Evolutionary conservation across 208 protist species (phyloP).

Genomic region (Wallacemonas sp.): DNA sequence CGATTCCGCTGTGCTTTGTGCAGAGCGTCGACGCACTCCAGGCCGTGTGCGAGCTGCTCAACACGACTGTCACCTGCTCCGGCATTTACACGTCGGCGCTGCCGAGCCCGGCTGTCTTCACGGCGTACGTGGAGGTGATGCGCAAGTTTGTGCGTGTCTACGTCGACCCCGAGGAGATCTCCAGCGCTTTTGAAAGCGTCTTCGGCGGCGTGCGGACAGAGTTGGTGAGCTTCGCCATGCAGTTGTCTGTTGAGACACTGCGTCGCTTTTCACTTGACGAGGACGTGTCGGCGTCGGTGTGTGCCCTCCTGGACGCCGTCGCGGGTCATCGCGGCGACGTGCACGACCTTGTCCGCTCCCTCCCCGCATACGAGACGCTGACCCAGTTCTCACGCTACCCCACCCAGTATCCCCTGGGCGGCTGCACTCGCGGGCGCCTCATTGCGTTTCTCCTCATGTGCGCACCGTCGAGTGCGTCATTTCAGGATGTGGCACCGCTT

Average conservation of each 20-base stretch:
- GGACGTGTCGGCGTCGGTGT: slow-evolving; percentile 43
- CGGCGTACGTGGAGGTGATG: slow-evolving; percentile 55
- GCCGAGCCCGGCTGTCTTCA: slow-evolving; percentile 60
- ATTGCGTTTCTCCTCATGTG: slow-evolving; percentile 50
- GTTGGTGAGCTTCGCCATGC: slow-evolving; percentile 47
- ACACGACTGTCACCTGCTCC: neutral
- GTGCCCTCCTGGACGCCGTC: slow-evolving; percentile 55
- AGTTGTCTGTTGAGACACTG: slow-evolving; percentile 26
- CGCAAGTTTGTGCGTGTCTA: slow-evolving; percentile 61
- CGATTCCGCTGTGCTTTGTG: slow-evolving; percentile 71
- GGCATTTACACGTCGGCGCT: slow-evolving; percentile 4
- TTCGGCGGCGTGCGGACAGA: slow-evolving; percentile 35
- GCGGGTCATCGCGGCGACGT: slow-evolving; percentile 40
- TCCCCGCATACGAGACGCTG: neutral
- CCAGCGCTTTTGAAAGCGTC: slow-evolving; percentile 22
- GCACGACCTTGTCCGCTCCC: slow-evolving; percentile 16
- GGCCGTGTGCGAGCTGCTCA: slow-evolving; percentile 26
- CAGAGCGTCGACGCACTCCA: slow-evolving; percentile 31
- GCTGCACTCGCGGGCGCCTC: slow-evolving; percentile 42
- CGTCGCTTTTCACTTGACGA: slow-evolving; percentile 53
- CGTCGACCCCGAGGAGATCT: slow-evolving; percentile 30
- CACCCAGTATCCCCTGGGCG: slow-evolving; percentile 21
- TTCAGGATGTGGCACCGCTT: slow-evolving; percentile 5
- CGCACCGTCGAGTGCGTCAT: neutral
- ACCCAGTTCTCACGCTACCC: slow-evolving; percentile 11